Percentiles rank a stretch among this genome's conserved stretches.
These are phyloP conservation scores for Gamsiella multidivaricata DNA, from an alignment of 192 early-diverging fungal species.

Conservation along the genomic window DNA sequence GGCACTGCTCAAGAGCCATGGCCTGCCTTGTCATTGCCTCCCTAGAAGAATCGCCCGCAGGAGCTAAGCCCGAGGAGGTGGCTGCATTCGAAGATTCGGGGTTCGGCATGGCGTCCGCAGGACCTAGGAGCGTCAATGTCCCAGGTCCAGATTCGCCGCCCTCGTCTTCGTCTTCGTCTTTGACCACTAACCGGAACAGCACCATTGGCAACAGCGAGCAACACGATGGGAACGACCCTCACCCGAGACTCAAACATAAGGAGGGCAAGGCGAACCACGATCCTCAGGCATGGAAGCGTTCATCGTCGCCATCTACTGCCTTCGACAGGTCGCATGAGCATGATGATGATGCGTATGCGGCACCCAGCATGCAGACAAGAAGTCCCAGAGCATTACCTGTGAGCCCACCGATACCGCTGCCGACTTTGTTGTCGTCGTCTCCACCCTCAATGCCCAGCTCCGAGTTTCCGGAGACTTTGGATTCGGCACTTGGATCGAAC, in stretches of 20 bases:
- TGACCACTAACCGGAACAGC: conserved; percentile 1
- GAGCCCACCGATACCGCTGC: too few species aligned
- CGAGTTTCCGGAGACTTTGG: too few species aligned
- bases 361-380: background rate
- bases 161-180: conserved; percentile 3
- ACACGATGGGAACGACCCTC: too few species aligned
- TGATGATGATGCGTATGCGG: background rate
- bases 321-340: conserved; percentile 5
- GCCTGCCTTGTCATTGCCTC: conserved; percentile 32
- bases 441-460: too few species aligned
- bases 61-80: background rate
- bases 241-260: background rate
- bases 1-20: conserved; percentile 40
- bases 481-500: too few species aligned
- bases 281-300: background rate
- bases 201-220: too few species aligned
- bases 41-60: conserved; percentile 8
- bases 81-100: conserved; percentile 5
- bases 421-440: too few species aligned
- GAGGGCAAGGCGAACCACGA: background rate
- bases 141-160: too few species aligned
- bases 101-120: background rate
- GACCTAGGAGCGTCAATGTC: too few species aligned
- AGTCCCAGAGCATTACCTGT: too few species aligned
- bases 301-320: background rate